A percentile compares a stretch with the other conserved stretches of the same genome.
Conservation (phyloP, 495 filamentous ascomycete genomes). For the Baudoinia panamericana region DNA sequence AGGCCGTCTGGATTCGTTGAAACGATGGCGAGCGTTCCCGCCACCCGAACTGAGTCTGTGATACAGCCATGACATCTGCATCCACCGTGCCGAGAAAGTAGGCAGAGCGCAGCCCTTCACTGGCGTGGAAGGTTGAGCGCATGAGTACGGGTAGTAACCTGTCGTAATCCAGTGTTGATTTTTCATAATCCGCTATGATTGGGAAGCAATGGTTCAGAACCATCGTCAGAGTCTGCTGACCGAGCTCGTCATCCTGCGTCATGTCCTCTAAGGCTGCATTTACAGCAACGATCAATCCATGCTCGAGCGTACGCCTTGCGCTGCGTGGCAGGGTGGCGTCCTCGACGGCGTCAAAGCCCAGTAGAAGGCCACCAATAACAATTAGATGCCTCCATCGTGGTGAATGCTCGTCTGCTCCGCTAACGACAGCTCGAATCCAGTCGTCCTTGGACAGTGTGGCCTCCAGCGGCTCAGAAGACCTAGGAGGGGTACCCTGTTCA, state of each 20-base stretch:
- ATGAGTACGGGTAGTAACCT: constrained; percentile 53
- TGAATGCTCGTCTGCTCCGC: constrained; percentile 71
- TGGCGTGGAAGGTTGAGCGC: constrained; percentile 51
- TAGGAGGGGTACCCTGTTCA: constrained; percentile 9
- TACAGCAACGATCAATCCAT: constrained; percentile 60
- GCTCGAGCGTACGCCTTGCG: constrained; percentile 60
- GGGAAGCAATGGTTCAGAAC: constrained; percentile 71
- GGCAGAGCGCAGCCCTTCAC: constrained; percentile 67
- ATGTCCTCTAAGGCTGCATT: constrained; percentile 59
- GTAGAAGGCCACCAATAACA: constrained; percentile 64
- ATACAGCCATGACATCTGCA: constrained; percentile 51
- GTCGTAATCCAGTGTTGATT: constrained; percentile 53
- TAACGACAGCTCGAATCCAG: constrained; percentile 73
- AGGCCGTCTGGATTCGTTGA: constrained; percentile 31
- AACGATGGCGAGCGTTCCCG: constrained; percentile 41
- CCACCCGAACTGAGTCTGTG: constrained; percentile 61
- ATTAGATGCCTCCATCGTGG: constrained; percentile 81
- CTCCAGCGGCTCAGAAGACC: constrained; percentile 11
- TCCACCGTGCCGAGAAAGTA: constrained; percentile 71
- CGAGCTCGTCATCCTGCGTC: constrained; percentile 39
- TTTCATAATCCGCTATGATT: constrained; percentile 48
- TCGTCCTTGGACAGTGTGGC: constrained; percentile 39
- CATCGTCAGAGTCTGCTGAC: constrained; percentile 49
- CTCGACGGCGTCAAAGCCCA: constrained; percentile 64
- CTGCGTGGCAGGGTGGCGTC: constrained; percentile 45